Base-by-base conservation (phyloP, 768 basidiomycete species). In the Rhodotorula paludigena region DNA sequence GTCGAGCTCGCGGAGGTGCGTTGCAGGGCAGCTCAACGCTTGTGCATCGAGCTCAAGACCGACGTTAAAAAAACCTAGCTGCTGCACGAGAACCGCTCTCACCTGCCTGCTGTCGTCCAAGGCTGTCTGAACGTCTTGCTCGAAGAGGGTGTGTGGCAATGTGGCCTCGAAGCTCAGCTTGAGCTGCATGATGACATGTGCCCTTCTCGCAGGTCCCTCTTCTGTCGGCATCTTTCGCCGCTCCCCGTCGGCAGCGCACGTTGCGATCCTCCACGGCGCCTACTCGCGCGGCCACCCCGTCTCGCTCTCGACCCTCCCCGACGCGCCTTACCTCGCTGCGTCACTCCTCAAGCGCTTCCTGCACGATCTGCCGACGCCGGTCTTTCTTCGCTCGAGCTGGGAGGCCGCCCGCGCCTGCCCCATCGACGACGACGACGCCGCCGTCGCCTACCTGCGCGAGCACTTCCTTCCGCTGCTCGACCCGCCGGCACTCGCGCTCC, bases 201-300 rank as follows among this genome's bases (percentile, higher is more conserved):
- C 21, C 18, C 11, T 12, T 21, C 32, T n/a, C 36, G 21, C 38
- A 67, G 64, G 58, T 11, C 62, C 55, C 25, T 38, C n/a, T 0
- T 65, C 69, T 0, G 21, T 64, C 21, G 70, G 70, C n/a, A 49
- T 71, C 54, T 71, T 71, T 33, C 70, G 70, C 15, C 62, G 70
- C 0, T 67, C 70, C 0, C 62, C 70, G 1, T 61, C 54, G 4
- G 56, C 70, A 0, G 42, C 66, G 10, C 60, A 48, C 20, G 65
- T 71, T 36, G 52, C 48, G 28, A 36, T 56, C 18, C 58, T 71
- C 14, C 49, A 52, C 38, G 51, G 32, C 12, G 59, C 66, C 4
- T 71, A 71, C 39, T 48, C 52, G 10, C 70, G 66, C 7, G 54
- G 54, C 0, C 65, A 71, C 45, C 58, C 62, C 32, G 55, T 71